Base-by-base conservation (phyloP, 345 rosid species). In the Eucalyptus marginata region DNA sequence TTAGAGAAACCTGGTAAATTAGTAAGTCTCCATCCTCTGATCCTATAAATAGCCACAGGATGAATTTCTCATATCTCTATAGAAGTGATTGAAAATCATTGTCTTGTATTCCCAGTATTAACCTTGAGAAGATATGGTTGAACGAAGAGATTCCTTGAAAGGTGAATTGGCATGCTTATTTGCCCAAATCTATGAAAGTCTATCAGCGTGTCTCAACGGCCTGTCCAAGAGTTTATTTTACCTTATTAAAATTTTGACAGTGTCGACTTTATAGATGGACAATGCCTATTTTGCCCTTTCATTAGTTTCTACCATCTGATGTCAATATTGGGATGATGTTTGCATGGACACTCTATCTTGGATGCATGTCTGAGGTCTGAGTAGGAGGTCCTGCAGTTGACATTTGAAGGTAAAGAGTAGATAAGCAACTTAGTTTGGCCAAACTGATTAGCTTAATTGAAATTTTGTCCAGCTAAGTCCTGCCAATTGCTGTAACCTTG, bases 1-100 rank as follows among this genome's bases (percentile, higher is more conserved):
- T 89, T 90, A 49, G 93, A 93, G 91, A 93, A 93, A 89, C 94
- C 92, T 80, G 93, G 91, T 87, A 89, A 91, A 88, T 85, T 94
- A 89, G 98, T 97, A 91, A 92, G 95, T 90, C 79, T 83, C 87
- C 31, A 14, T 89, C 90, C 68, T 80, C 49, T 50, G 84, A 76
- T 76, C 46, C 84, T 40, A 51, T 17, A 47, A 46, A 58, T 87
- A 40, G 81, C 84, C 15, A 13, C 83, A 40, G 44, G 84, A 76
- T 76, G 84, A 76, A 40, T 76, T 54, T 68, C 85, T 87, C 54
- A 68, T 51, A 52, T 29, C 15, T 56, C 40, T 52, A 49, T 80
- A 40, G 56, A 86, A 20, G 31, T 15, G n/a, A 40, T 56, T 18
- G 87, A 58, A 43, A 25, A 86, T 50, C 24, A 20, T 31, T 49